Evolutionary conservation across 2,329 filamentous ascomycete species (phyloP).

Genomic region (Epichloe hybrida): DNA sequence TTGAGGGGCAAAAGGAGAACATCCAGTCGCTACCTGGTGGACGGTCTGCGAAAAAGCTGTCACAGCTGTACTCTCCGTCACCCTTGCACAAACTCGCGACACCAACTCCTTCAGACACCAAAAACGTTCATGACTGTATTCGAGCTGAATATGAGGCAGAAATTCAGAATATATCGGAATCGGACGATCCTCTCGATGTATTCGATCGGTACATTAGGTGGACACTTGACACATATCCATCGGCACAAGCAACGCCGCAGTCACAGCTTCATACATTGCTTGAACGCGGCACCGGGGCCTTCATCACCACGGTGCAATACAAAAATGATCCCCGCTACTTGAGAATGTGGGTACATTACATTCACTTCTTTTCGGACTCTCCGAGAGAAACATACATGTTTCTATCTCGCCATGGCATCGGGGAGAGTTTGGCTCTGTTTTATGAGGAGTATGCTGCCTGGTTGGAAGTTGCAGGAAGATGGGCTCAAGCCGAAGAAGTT

Average conservation of each 20-base stretch:
- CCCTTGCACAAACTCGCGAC: slow-evolving; percentile 43
- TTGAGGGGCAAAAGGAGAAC: slow-evolving; percentile 96
- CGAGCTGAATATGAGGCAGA: slow-evolving; percentile 80
- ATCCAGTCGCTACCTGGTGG: slow-evolving; percentile 84
- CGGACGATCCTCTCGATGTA: slow-evolving; percentile 87
- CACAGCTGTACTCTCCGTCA: slow-evolving; percentile 62
- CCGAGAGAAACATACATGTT: slow-evolving; percentile 89
- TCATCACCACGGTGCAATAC: slow-evolving; percentile 75
- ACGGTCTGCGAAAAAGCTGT: slow-evolving; percentile 79
- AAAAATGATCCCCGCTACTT: slow-evolving; percentile 91
- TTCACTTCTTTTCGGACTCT: slow-evolving; percentile 82
- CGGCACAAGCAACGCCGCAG: slow-evolving; percentile 78
- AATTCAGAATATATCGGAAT: slow-evolving; percentile 63
- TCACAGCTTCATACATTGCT: slow-evolving; percentile 83
- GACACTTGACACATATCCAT: slow-evolving; percentile 90
- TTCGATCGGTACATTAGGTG: slow-evolving; percentile 96
- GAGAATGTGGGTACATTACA: slow-evolving; percentile 88
- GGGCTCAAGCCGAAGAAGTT: slow-evolving; percentile 86
- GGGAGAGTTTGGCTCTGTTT: slow-evolving; percentile 75
- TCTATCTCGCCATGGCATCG: slow-evolving; percentile 75
- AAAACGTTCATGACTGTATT: slow-evolving; percentile 65
- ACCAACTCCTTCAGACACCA: slow-evolving; percentile 57
- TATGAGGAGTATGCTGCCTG: slow-evolving; percentile 96
- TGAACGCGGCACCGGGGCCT: slow-evolving; percentile 83
- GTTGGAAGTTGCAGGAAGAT: slow-evolving; percentile 73